Percentiles rank a stretch among this genome's conserved stretches.
These are phyloP conservation scores for Knoxia roxburghii DNA, from an alignment of 257 asterid species.

Conservation along the genomic window DNA sequence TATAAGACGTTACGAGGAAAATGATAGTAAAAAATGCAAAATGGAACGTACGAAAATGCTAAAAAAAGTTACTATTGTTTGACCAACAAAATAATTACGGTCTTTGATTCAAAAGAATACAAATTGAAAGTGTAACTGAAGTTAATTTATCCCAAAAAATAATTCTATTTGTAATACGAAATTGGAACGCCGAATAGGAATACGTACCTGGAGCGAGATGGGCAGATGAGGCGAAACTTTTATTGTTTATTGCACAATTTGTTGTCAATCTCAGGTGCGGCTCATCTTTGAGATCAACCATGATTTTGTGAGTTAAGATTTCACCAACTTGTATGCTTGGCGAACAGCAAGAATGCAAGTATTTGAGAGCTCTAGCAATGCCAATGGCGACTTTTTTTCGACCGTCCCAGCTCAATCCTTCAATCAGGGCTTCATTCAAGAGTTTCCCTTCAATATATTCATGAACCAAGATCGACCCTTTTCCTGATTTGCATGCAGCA, in stretches of 20 bases:
- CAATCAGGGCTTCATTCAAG: conserved; percentile 40
- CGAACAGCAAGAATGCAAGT: conserved; percentile 45
- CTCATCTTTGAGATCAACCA: conserved; percentile 51
- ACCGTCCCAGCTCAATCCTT: conserved; percentile 41
- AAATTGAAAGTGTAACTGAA: too few species aligned
- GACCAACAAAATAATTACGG: too few species aligned
- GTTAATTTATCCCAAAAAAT: too few species aligned
- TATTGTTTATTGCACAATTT: conserved; percentile 24
- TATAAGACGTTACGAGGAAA: too few species aligned
- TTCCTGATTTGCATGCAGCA: conserved; percentile 60
- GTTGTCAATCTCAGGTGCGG: conserved; percentile 35
- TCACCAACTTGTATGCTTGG: conserved; percentile 49
- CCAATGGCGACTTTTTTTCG: conserved; percentile 60
- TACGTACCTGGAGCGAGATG: conserved; percentile 65
- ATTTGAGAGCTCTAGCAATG: conserved; percentile 50
- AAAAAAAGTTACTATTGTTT: too few species aligned
- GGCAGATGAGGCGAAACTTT: conserved; percentile 38
- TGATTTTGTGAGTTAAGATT: conserved; percentile 34
- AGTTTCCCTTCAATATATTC: conserved; percentile 57
- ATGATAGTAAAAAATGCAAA: too few species aligned
- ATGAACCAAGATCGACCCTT: conserved; percentile 47
- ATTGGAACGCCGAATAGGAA: too few species aligned
- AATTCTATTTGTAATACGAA: too few species aligned
- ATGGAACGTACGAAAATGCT: too few species aligned
- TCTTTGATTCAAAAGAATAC: too few species aligned